These are phyloP conservation scores for Ligustrum vulgare DNA, from an alignment of 257 asterid species.

Conservation along the genomic window DNA sequence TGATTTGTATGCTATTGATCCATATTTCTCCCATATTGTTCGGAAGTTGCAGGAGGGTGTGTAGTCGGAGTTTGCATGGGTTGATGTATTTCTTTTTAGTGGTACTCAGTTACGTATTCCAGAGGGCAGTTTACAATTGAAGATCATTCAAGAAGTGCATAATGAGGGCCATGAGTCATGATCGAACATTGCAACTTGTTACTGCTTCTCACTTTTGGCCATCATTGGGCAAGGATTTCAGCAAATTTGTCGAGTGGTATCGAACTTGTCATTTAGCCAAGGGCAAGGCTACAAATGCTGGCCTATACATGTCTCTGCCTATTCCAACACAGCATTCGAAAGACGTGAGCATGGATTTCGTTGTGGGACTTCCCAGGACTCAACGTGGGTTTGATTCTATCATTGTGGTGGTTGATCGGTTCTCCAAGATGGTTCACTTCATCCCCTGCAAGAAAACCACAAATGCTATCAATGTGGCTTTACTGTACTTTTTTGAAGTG, in stretches of 20 bases:
- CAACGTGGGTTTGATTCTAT: background rate
- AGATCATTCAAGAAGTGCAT: background rate
- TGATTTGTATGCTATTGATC: too few relatives aligned
- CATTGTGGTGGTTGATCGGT: slow-evolving; percentile 2
- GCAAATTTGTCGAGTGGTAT: too few relatives aligned
- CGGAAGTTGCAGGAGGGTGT: background rate
- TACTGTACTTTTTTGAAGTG: background rate
- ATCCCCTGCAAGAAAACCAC: background rate
- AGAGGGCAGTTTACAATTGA: too few relatives aligned
- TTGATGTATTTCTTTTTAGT: slow-evolving; percentile 2
- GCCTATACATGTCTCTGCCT: slow-evolving; percentile 1
- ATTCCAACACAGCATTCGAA: slow-evolving; percentile 5
- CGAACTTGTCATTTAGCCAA: background rate
- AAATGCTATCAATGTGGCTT: background rate
- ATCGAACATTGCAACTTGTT: background rate
- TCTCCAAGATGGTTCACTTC: slow-evolving; percentile 10
- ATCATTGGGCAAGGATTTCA: too few relatives aligned
- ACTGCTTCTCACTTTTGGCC: too few relatives aligned
- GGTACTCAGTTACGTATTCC: background rate
- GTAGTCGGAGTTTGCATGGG: background rate
- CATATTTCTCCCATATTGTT: too few relatives aligned
- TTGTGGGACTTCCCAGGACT: background rate
- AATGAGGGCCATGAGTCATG: background rate
- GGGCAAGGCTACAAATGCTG: background rate
- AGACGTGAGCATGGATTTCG: background rate